Evolutionary conservation across 495 filamentous ascomycete species (phyloP).

Genomic region (Daldinia decipiens): DNA sequence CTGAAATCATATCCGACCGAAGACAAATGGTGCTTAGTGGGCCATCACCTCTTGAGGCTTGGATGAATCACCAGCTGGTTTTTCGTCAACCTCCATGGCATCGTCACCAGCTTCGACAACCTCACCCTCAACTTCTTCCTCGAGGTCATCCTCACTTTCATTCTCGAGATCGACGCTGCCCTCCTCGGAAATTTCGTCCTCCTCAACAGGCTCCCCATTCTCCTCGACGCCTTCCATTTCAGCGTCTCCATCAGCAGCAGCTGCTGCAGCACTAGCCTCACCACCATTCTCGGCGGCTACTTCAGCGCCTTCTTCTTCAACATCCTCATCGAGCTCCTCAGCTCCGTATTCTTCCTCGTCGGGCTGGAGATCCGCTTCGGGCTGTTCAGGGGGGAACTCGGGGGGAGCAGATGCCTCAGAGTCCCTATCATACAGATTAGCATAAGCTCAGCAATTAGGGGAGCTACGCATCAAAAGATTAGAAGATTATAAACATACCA

Average conservation of each 20-base stretch:
- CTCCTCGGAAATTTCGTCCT: slow-evolving; percentile 84
- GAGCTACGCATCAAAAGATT: neutral
- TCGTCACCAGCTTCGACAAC: slow-evolving; percentile 74
- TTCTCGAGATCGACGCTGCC: slow-evolving; percentile 96
- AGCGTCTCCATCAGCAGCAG: slow-evolving; percentile 70
- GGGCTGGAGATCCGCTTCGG: slow-evolving; percentile 85
- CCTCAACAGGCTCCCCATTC: slow-evolving; percentile 60
- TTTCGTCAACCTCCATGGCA: slow-evolving; percentile 82
- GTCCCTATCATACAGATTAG: slow-evolving; percentile 71
- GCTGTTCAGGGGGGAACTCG: slow-evolving; percentile 96
- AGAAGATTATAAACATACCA: slow-evolving; percentile 68
- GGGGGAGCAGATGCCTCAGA: slow-evolving; percentile 94
- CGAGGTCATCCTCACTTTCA: slow-evolving; percentile 82
- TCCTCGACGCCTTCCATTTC: slow-evolving; percentile 84
- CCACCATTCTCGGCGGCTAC: slow-evolving; percentile 52
- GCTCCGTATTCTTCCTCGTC: slow-evolving; percentile 92
- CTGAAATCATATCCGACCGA: neutral
- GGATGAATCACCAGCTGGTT: slow-evolving; percentile 43
- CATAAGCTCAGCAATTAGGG: neutral
- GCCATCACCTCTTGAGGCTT: slow-evolving; percentile 36
- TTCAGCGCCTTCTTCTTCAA: slow-evolving; percentile 60
- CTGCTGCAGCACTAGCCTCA: slow-evolving; percentile 56
- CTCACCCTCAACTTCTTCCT: slow-evolving; percentile 85
- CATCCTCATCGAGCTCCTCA: slow-evolving; percentile 78
- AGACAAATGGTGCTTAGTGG: slow-evolving; percentile 16